phyloP scores from a whole-genome alignment of 352 stramenopile genomes.

The Globisporangium acanthophoron region DNA sequence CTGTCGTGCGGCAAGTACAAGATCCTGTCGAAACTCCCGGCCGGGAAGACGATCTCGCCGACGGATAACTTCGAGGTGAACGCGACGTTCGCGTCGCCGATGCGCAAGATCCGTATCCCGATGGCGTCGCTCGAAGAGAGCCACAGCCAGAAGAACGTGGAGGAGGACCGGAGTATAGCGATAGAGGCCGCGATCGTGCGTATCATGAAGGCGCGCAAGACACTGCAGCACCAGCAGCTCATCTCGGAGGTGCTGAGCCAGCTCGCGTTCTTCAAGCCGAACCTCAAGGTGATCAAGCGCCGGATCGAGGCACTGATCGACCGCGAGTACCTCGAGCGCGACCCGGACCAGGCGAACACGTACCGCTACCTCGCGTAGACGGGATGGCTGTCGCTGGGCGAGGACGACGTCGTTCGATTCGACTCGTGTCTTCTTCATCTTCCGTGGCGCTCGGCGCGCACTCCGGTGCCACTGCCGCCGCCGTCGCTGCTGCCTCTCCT shows the following conservation, averaged over 20 bases:
- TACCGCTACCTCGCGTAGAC: conserved; percentile 94
- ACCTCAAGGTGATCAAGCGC: conserved; percentile 97
- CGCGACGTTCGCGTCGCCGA: conserved; percentile 90
- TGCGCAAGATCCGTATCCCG: conserved; percentile 97
- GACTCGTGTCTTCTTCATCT: neutral
- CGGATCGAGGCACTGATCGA: conserved; percentile 98
- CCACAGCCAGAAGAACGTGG: conserved; percentile 97
- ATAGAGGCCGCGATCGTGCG: conserved; percentile 99
- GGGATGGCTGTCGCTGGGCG: neutral
- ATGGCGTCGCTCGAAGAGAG: conserved; percentile 98
- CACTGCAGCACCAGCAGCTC: conserved; percentile 96
- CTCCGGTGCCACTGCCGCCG: neutral
- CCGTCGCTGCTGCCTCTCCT: neutral
- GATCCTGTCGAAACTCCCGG: conserved; percentile 92
- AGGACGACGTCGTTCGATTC: neutral
- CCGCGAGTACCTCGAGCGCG: conserved; percentile 97
- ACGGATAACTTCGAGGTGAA: conserved; percentile 96
- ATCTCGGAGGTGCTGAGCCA: conserved; percentile 98
- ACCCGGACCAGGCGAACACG: conserved; percentile 92
- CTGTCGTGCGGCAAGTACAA: conserved; percentile 99
- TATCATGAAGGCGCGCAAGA: conserved; percentile 99
- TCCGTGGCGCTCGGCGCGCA: neutral
- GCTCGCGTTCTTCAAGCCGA: conserved; percentile 97
- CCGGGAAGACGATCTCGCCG: conserved; percentile 92
- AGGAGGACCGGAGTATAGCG: conserved; percentile 95